Conservation (phyloP, 2,329 filamentous ascomycete species). For the Fusarium subtropicale region DNA sequence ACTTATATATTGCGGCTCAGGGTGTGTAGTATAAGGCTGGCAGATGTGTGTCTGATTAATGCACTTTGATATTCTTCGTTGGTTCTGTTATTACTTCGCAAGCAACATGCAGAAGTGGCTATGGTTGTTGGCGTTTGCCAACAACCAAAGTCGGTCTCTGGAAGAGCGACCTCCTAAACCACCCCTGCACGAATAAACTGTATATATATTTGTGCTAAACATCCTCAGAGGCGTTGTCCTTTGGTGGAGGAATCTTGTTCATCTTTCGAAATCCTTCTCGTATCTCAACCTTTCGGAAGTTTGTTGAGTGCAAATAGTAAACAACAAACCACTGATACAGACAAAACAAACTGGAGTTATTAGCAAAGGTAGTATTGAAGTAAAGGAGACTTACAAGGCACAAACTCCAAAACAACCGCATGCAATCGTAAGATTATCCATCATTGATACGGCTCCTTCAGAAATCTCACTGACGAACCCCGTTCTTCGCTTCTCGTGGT, state of each 20-base stretch:
- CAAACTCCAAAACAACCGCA: constrained; percentile 35
- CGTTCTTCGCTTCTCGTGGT: not conserved
- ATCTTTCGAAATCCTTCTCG: constrained; percentile 27
- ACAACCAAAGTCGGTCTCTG: not conserved
- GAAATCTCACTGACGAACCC: constrained; percentile 12
- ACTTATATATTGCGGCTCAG: not conserved
- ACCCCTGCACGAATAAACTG: not conserved
- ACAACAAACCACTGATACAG: constrained; percentile 30
- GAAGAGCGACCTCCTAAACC: not conserved
- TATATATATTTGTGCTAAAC: not conserved
- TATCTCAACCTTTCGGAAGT: constrained; percentile 24
- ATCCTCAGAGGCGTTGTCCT: not conserved
- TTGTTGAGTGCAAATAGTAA: constrained; percentile 14
- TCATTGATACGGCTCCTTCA: constrained; percentile 13
- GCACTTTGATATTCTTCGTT: not conserved
- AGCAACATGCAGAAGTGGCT: not conserved
- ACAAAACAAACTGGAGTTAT: constrained; percentile 14
- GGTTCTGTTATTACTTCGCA: not conserved
- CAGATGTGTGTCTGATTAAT: not conserved
- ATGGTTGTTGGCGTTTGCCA: not conserved
- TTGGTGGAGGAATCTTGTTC: constrained; percentile 9
- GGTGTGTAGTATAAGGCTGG: no score
- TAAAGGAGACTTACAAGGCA: constrained; percentile 20
- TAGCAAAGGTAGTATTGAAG: not conserved
- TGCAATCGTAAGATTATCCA: constrained; percentile 29